These are phyloP conservation scores for Myochromella boudieri DNA, from an alignment of 768 basidiomycete species.

Conservation along the genomic window DNA sequence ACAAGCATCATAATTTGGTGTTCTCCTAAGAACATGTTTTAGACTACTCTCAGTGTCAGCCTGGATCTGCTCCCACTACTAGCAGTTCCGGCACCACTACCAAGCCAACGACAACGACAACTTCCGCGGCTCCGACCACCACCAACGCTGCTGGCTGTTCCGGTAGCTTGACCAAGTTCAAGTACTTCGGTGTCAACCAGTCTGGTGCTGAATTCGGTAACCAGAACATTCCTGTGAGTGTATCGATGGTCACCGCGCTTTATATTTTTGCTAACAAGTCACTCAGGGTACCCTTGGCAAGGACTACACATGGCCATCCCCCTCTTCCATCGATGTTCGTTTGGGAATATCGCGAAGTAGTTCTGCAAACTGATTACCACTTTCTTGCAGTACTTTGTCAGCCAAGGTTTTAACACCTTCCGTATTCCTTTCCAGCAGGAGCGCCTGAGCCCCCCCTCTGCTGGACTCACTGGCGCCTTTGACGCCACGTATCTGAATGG, in stretches of 20 bases:
- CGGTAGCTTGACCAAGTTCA: conserved; percentile 51
- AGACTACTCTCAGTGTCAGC: conserved; percentile 53
- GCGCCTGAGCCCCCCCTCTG: conserved; percentile 51
- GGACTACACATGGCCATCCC: conserved; percentile 52
- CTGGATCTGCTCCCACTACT: too few relatives aligned
- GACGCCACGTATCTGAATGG: conserved; percentile 51
- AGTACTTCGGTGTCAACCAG: conserved; percentile 63
- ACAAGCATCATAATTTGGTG: neutral
- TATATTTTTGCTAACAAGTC: neutral
- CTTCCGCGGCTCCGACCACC: conserved; percentile 23
- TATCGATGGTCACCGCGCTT: neutral
- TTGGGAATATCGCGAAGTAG: neutral
- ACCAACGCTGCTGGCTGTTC: conserved; percentile 32
- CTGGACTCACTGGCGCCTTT: conserved; percentile 55
- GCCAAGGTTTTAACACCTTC: conserved; percentile 61
- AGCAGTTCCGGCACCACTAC: conserved; percentile 2
- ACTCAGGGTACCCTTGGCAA: conserved; percentile 35
- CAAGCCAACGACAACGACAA: conserved; percentile 28
- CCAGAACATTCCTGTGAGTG: conserved; percentile 43
- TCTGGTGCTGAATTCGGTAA: conserved; percentile 64
- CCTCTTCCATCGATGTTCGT: conserved; percentile 36
- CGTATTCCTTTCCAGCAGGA: conserved; percentile 62
- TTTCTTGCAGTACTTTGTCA: conserved; percentile 47
- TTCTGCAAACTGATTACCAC: neutral
- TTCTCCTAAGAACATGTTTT: neutral